Conservation (phyloP, 306 rosid species). For the Argentina anserina region DNA sequence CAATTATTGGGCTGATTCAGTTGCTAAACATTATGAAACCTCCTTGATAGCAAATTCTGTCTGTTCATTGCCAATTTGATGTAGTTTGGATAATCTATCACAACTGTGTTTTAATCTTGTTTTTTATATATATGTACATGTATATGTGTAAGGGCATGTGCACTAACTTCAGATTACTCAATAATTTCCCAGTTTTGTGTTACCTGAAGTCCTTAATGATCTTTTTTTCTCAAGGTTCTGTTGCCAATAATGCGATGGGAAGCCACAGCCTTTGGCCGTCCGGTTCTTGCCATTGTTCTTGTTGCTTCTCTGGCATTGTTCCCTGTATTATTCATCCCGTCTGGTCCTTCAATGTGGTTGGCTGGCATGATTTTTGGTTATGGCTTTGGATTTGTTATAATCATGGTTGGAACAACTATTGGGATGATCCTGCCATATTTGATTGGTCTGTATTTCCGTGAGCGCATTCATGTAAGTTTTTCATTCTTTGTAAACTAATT, state of each 20-base stretch:
- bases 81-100: neutral
- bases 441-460: constrained; percentile 77
- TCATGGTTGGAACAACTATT: constrained; percentile 93
- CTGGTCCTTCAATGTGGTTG: constrained; percentile 99
- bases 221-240: constrained; percentile 49
- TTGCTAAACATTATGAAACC: neutral
- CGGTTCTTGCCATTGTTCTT: constrained; percentile 79
- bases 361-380: constrained; percentile 99
- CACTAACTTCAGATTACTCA: neutral
- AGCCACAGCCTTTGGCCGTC: constrained; percentile 97
- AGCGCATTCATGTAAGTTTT: constrained; percentile 81
- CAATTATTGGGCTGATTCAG: neutral
- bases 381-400: constrained; percentile 85
- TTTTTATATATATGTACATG: neutral
- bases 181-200: neutral
- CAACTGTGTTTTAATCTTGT: neutral
- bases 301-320: constrained; percentile 87
- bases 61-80: neutral
- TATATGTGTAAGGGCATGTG: neutral
- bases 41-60: neutral
- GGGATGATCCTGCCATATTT: constrained; percentile 96
- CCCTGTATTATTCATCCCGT: constrained; percentile 80
- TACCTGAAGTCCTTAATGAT: constrained; percentile 10
- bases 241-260: constrained; percentile 92
- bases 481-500: neutral